Conservation (phyloP, 805 yeast genomes). For the Citeromyces nyonsensis region DNA sequence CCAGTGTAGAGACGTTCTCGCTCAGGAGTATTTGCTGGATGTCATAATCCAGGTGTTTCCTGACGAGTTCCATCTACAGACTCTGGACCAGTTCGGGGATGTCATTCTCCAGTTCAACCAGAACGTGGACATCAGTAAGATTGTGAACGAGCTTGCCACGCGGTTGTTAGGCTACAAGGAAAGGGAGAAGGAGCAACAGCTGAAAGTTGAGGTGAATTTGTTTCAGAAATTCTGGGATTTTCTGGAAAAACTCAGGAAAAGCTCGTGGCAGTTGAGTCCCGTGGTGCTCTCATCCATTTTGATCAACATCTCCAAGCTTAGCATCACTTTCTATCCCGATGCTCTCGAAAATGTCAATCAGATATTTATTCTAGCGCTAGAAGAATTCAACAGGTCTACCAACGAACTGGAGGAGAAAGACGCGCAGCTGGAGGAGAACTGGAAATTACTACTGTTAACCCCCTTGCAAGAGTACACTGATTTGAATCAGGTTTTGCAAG, state of each 20-base stretch:
- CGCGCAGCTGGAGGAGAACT: conserved; percentile 17
- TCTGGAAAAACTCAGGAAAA: conserved; percentile 33
- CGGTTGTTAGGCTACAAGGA: conserved; percentile 44
- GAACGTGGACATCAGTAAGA: conserved; percentile 46
- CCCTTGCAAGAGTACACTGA: conserved; percentile 30
- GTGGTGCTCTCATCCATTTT: conserved; percentile 51
- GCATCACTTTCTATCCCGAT: conserved; percentile 52
- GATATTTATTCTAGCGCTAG: conserved; percentile 39
- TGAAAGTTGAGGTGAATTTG: conserved; percentile 13
- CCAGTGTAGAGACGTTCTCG: conserved; percentile 82
- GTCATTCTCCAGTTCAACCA: conserved; percentile 59
- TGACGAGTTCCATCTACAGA: conserved; percentile 72
- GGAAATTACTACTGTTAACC: conserved; percentile 27
- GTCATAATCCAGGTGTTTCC: conserved; percentile 92
- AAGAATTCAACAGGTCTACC: conserved; percentile 13
- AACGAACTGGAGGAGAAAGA: conserved; percentile 19
- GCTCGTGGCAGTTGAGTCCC: conserved; percentile 51
- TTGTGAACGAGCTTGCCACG: conserved; percentile 57
- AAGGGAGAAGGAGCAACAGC: conserved; percentile 13
- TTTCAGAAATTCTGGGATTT: conserved; percentile 58
- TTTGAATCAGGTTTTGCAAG: conserved; percentile 7
- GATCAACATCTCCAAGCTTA: conserved; percentile 47
- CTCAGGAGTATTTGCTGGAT: conserved; percentile 85
- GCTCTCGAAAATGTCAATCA: conserved; percentile 44
- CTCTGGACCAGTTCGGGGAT: conserved; percentile 50